Evolutionary conservation across 1,139 yeast genomes (phyloP).

Genomic region (Scheffersomyces segobiensis): DNA sequence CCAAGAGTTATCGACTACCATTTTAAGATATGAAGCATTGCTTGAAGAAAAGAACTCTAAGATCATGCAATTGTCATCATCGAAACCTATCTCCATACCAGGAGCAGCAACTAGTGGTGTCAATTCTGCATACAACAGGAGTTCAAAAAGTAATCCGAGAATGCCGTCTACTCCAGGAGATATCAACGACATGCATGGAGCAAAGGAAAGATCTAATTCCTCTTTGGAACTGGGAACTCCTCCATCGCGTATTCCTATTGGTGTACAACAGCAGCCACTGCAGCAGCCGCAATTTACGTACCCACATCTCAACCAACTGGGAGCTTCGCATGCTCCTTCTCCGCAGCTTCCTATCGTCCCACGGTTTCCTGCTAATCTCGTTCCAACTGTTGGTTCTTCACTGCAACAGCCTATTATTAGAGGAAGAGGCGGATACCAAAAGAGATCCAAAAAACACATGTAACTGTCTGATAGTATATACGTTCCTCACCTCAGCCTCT

Average conservation of each 20-base stretch:
- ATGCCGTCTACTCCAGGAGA: conserved; percentile 4
- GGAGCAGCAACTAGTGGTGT: conserved; percentile 4
- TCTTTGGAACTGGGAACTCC: conserved; percentile 9
- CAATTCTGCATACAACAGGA: background rate
- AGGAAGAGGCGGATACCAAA: conserved; percentile 55
- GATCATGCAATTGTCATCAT: conserved; percentile 36
- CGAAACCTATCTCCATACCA: conserved; percentile 48
- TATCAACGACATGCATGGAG: conserved; percentile 2
- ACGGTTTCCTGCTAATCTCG: background rate
- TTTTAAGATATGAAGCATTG: conserved; percentile 35
- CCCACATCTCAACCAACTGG: conserved; percentile 2
- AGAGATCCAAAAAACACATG: conserved; percentile 39
- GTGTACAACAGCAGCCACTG: background rate
- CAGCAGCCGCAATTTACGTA: background rate
- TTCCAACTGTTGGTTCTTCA: conserved; percentile 7
- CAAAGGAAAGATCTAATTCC: conserved; percentile 10
- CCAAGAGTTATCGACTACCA: conserved; percentile 30
- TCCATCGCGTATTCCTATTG: background rate
- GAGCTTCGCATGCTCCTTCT: background rate
- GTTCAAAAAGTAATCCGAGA: conserved; percentile 4
- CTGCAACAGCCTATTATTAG: conserved; percentile 34
- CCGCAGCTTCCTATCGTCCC: background rate
- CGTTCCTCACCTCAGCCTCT: too few species aligned
- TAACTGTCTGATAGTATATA: conserved; percentile 1
- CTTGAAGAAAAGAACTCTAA: conserved; percentile 40